phyloP scores from a whole-genome alignment of 345 rosid genomes.

The Rubroshorea leprosula region DNA sequence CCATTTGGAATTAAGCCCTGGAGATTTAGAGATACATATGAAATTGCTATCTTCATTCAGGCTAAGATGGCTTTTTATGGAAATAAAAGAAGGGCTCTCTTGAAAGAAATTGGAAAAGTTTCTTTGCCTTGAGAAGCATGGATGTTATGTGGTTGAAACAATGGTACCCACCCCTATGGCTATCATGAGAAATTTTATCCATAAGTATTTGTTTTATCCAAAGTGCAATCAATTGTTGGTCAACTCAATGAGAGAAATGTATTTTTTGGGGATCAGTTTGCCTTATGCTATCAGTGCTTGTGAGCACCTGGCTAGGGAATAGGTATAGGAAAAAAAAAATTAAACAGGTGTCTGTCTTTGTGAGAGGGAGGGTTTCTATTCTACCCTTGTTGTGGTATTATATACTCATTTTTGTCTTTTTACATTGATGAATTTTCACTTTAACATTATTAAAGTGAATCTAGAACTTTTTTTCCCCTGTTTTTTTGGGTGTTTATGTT shows the following conservation, averaged over 20 bases:
- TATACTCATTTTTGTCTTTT: too few species aligned
- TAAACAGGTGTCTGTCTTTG: not conserved
- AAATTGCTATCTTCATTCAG: not conserved
- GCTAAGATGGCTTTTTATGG: not conserved
- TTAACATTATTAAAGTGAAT: not conserved
- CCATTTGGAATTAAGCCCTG: not conserved
- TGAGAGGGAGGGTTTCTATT: too few species aligned
- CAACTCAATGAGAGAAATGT: too few species aligned
- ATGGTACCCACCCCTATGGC: not conserved
- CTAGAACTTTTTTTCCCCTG: too few species aligned
- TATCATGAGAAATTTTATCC: too few species aligned
- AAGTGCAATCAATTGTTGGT: too few species aligned
- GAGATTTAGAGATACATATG: not conserved
- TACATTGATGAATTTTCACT: not conserved
- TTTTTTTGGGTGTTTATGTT: too few species aligned
- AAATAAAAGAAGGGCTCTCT: not conserved
- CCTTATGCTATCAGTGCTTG: not conserved
- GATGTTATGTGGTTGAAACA: not conserved
- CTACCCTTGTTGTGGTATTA: too few species aligned
- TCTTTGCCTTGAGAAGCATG: not conserved
- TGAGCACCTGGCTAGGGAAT: not conserved
- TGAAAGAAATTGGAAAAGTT: not conserved
- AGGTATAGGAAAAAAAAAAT: not conserved
- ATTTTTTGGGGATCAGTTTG: not conserved
- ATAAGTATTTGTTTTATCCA: too few species aligned